Evolutionary conservation across 1,284 basidiomycete genomes (phyloP).

Genomic region (Cerrena zonata): DNA sequence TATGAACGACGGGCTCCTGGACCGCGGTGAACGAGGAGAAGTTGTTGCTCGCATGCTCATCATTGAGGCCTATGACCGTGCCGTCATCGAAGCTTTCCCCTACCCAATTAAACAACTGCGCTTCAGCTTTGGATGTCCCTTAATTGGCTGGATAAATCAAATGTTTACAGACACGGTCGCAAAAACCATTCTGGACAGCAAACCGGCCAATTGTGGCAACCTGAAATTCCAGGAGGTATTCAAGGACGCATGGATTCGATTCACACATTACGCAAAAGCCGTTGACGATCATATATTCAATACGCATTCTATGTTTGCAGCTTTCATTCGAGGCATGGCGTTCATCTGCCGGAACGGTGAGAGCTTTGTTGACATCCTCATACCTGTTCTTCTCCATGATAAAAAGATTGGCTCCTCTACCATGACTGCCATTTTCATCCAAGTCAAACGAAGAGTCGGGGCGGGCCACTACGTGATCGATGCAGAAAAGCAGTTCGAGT

Average conservation of each 20-base stretch:
- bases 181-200: not conserved
- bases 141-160: conserved; percentile 6
- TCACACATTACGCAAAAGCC: conserved; percentile 10
- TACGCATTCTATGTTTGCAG: not conserved
- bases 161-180: not conserved
- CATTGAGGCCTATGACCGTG: conserved; percentile 8
- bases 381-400: conserved; percentile 8
- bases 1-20: conserved; percentile 1
- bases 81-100: not conserved
- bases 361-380: conserved; percentile 5
- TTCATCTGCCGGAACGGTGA: not conserved
- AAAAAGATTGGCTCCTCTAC: not conserved
- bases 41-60: conserved; percentile 6
- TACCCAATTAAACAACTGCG: not conserved
- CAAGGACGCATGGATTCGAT: conserved; percentile 8
- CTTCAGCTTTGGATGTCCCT: not conserved
- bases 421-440: conserved; percentile 10
- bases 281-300: conserved; percentile 1
- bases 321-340: conserved; percentile 9
- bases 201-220: not conserved
- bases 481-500: not conserved
- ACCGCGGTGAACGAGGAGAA: conserved; percentile 9
- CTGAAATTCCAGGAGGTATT: conserved; percentile 7
- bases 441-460: conserved; percentile 2
- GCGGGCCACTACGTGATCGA: not conserved